Percentiles rank a stretch among this genome's conserved stretches.
phyloP scores from a whole-genome alignment of 306 rosid genomes.

The Canavalia ensiformis region DNA sequence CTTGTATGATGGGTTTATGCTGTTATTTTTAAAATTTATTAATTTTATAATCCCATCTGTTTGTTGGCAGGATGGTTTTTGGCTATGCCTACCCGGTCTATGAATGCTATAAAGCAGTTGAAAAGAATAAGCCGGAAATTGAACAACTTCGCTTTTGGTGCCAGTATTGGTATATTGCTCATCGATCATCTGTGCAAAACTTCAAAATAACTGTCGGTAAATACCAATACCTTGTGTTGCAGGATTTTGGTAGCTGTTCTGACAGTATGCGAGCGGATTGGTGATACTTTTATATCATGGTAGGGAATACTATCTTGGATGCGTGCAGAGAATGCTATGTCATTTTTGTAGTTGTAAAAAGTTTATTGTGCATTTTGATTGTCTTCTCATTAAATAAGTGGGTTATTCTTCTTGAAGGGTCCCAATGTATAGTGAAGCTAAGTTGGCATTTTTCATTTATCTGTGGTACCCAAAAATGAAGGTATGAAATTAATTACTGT shows the following conservation, averaged over 20 bases:
- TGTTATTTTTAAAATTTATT: conserved; percentile 15
- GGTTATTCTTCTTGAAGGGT: conserved; percentile 67
- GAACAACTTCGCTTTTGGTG: conserved; percentile 94
- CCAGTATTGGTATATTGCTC: conserved; percentile 78
- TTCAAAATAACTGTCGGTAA: conserved; percentile 9
- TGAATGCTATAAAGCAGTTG: conserved; percentile 90
- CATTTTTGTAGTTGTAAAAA: conserved; percentile 8
- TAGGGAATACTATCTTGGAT: conserved; percentile 51
- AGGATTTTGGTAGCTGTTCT: conserved; percentile 95
- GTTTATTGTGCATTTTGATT: conserved; percentile 24
- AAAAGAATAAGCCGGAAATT: conserved; percentile 81
- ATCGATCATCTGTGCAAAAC: not conserved
- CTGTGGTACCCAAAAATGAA: conserved; percentile 92
- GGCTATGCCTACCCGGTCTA: conserved; percentile 97
- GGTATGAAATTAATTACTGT: conserved; percentile 56
- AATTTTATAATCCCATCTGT: not conserved
- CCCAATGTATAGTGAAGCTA: conserved; percentile 97
- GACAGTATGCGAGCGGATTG: conserved; percentile 82
- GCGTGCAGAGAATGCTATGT: conserved; percentile 21
- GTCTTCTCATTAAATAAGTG: conserved; percentile 1
- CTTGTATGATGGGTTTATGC: conserved; percentile 22
- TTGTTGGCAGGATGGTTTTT: conserved; percentile 77
- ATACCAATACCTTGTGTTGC: conserved; percentile 35
- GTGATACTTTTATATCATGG: conserved; percentile 92
- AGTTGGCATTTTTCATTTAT: conserved; percentile 87